Evolutionary conservation across 192 early-diverging fungal species (phyloP).

Genomic region (Coemansia sp.): DNA sequence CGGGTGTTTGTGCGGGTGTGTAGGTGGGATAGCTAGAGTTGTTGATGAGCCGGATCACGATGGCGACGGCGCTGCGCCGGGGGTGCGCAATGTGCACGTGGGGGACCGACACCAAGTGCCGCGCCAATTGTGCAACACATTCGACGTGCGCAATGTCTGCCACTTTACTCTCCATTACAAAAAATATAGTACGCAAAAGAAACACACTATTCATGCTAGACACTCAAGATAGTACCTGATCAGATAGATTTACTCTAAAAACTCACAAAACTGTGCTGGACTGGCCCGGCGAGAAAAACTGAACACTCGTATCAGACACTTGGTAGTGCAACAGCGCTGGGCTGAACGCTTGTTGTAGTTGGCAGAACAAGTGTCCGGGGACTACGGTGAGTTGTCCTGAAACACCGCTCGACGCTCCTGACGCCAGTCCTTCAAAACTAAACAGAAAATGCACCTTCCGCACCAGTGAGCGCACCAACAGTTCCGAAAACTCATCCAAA

Average conservation of each 20-base stretch:
- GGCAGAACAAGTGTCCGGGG: slow-evolving; percentile 37
- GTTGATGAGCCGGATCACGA: slow-evolving; percentile 30
- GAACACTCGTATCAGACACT: slow-evolving; percentile 36
- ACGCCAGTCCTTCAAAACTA: slow-evolving; percentile 27
- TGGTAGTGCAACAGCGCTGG: slow-evolving; percentile 30
- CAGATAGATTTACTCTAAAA: neutral
- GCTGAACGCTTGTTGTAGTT: slow-evolving; percentile 31
- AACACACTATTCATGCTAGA: too few relatives aligned
- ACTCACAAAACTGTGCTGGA: slow-evolving; percentile 38
- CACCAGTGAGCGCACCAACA: slow-evolving; percentile 15
- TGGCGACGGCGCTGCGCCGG: slow-evolving; percentile 33
- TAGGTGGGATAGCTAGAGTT: neutral
- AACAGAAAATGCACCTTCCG: slow-evolving; percentile 31
- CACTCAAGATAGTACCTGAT: too few relatives aligned
- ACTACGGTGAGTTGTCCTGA: slow-evolving; percentile 44
- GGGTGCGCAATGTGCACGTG: neutral
- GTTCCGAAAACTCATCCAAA: slow-evolving; percentile 30
- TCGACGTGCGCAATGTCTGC: slow-evolving; percentile 26
- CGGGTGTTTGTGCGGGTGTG: neutral
- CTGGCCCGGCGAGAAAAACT: slow-evolving; percentile 50
- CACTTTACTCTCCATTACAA: neutral
- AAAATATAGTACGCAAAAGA: neutral
- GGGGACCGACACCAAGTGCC: slow-evolving; percentile 38
- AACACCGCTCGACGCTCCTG: slow-evolving; percentile 37
- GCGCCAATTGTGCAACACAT: slow-evolving; percentile 32